phyloP scores from a whole-genome alignment of 257 asterid genomes.

The Solanum virginianum region DNA sequence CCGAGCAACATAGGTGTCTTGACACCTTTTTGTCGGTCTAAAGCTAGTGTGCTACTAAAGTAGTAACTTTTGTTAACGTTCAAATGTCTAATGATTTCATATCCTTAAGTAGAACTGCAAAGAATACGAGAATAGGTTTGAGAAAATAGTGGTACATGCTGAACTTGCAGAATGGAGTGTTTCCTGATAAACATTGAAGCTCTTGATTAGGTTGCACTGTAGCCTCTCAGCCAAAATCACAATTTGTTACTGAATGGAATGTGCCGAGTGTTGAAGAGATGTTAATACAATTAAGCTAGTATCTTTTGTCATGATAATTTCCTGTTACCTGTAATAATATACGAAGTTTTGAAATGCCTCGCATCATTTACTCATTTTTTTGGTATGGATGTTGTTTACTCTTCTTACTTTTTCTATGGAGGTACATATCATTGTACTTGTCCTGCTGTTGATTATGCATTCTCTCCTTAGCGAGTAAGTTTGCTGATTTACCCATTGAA shows the following conservation, averaged over 20 bases:
- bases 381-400: background rate
- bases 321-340: background rate
- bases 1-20: background rate
- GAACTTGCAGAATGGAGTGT: background rate
- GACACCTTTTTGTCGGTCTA: background rate
- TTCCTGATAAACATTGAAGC: background rate
- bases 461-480: background rate
- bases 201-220: background rate
- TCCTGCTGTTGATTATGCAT: background rate
- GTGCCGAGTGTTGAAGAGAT: background rate
- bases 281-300: background rate
- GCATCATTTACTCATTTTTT: background rate
- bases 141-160: background rate
- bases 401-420: background rate
- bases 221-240: background rate
- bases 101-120: background rate
- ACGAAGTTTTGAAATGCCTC: background rate
- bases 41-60: background rate
- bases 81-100: background rate
- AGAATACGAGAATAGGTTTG: background rate
- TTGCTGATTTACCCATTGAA: background rate
- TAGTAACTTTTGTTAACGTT: background rate
- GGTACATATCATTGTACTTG: background rate
- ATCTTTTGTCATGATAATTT: background rate
- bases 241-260: background rate